phyloP scores from a whole-genome alignment of 1,284 basidiomycete species.

The Boletus smithii region DNA sequence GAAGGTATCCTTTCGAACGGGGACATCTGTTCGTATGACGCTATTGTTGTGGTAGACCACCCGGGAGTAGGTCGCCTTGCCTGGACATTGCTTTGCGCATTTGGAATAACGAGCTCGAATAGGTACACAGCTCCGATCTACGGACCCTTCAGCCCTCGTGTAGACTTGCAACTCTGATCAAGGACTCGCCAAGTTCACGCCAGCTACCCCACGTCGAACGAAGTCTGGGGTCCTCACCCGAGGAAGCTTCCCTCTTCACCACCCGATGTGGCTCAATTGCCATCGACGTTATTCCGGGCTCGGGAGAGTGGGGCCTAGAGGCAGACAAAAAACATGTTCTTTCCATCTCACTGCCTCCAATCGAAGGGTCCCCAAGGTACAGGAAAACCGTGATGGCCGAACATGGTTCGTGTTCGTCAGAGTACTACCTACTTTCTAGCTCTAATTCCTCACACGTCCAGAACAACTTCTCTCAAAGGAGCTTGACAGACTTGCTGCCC shows the following conservation, averaged over 20 bases:
- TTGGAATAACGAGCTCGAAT: constrained; percentile 1
- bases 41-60: constrained; percentile 63
- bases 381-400: constrained; percentile 48
- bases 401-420: constrained; percentile 44
- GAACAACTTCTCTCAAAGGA: constrained; percentile 45
- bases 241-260: constrained; percentile 44
- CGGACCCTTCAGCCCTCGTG: constrained; percentile 53
- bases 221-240: constrained; percentile 26
- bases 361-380: constrained; percentile 40
- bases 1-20: constrained; percentile 43
- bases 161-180: constrained; percentile 45
- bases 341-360: constrained; percentile 49
- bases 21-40: constrained; percentile 59
- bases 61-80: constrained; percentile 53
- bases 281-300: constrained; percentile 39
- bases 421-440: background rate
- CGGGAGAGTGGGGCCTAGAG: constrained; percentile 34
- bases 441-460: constrained; percentile 18
- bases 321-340: constrained; percentile 53
- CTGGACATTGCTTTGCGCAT: background rate
- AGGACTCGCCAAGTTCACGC: constrained; percentile 48
- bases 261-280: constrained; percentile 50
- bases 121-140: constrained; percentile 72
- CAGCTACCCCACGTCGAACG: constrained; percentile 59
- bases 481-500: constrained; percentile 45